Evolutionary conservation across 306 rosid species (phyloP).

Genomic region (Abrus precatorius): DNA sequence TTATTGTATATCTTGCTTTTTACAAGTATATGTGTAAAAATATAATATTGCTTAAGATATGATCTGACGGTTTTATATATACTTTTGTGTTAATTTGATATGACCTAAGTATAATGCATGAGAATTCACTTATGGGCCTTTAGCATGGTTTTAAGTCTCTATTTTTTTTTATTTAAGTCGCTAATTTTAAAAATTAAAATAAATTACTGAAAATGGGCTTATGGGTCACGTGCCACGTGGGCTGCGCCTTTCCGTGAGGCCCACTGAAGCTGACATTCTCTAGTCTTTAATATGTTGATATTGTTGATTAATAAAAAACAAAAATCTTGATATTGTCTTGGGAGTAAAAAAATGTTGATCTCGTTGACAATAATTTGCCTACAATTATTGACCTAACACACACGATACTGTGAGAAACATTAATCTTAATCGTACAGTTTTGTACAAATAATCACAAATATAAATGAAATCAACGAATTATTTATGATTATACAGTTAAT

Average conservation of each 20-base stretch:
- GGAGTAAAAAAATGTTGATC: not conserved
- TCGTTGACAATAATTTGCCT: not conserved
- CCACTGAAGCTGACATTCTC: conserved; percentile 45
- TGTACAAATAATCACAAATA: not conserved
- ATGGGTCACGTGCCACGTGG: conserved; percentile 51
- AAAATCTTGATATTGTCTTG: not conserved
- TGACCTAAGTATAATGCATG: conserved; percentile 8
- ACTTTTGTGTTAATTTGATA: not conserved
- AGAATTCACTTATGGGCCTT: not conserved
- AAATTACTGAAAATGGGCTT: not conserved
- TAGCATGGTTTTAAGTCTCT: not conserved
- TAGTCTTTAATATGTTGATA: not conserved
- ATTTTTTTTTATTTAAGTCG: not conserved
- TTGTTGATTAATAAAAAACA: not conserved
- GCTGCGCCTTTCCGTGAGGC: conserved; percentile 26
- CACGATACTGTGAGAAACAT: not conserved
- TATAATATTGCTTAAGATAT: no score
- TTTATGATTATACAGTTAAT: not conserved
- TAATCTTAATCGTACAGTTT: not conserved
- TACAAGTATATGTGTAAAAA: not conserved
- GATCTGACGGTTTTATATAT: no score
- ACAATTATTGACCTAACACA: not conserved
- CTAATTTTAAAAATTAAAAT: not conserved
- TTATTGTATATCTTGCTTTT: not conserved
- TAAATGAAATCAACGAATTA: not conserved